Evolutionary conservation across 495 filamentous ascomycete species (phyloP), one percentile per base, ranked within the genome.

Genomic region (Entonaema liquescens): DNA sequence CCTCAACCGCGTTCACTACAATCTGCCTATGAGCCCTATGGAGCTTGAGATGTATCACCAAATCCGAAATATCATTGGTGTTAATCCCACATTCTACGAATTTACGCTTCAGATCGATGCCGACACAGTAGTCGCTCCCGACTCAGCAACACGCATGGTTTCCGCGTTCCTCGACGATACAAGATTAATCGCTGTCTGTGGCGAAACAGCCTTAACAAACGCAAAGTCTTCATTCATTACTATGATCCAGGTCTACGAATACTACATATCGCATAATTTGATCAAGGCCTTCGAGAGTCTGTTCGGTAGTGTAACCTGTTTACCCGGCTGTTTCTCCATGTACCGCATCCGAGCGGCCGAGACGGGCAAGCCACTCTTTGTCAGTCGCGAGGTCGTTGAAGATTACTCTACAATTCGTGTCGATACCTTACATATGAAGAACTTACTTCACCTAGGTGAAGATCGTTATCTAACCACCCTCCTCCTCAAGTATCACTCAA

Each of bases 241-340:
- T 33, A 98, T 98, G 94, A 98, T 99, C 68, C 95, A 99, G 80
- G 95, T 99, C 17, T 99, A 99, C 84, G 95, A 99, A 81, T 97
- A 99, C 85, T 99, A 94, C 82, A 99, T 99, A 68, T 98, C 96
- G 59, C 95, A 99, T 85, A 96, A 99, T 78, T 84, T 99, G 73
- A 90, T 92, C 74, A 99, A 99, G 81, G 96, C 95, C n/a, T 99
- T 99, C 77, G 95, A 99, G 79, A 94, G 91, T 80, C 86, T 99
- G 70, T 99, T 99, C 78, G 95, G 95, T 44, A 96, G 92, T 68
- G 93, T 99, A 67, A 99, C 95, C 49, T 99, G 95, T 87, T 83
- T 99, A 63, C 95, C 95, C 23, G 95, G 95, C 79, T 97, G 95
- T 84, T 99, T 98, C 84, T 93, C 89, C 68, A 99, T 99, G 95